Conservation (phyloP, 768 basidiomycete species). For the Pleurotus sapidus region DNA sequence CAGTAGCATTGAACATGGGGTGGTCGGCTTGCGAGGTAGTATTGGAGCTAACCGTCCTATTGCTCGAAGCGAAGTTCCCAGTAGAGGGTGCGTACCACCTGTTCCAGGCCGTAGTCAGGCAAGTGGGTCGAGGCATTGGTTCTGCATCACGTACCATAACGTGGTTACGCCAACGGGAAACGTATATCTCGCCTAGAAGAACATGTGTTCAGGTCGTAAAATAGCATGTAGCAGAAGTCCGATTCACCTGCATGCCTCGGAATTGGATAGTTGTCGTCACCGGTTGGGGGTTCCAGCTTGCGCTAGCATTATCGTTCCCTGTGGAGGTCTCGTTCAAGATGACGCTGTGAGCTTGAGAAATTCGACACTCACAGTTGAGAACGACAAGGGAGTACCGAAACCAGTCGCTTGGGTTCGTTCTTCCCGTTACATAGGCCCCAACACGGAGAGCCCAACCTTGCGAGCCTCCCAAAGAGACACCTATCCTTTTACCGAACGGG, state of each 20-base stretch:
- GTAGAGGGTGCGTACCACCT: conserved; percentile 4
- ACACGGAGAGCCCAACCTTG: conserved; percentile 59
- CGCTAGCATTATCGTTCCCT: conserved; percentile 51
- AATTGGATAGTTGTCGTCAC: conserved; percentile 62
- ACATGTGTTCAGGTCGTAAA: background rate
- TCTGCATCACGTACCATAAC: conserved; percentile 39
- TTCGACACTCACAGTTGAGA: conserved; percentile 50
- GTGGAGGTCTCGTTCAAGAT: background rate
- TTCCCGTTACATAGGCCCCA: conserved; percentile 60
- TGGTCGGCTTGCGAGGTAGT: background rate
- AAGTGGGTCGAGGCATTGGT: no score
- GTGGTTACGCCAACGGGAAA: conserved; percentile 77
- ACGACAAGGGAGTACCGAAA: conserved; percentile 70
- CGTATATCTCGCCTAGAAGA: conserved; percentile 58
- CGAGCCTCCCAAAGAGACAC: conserved; percentile 55
- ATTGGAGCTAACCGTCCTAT: background rate
- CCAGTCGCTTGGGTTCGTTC: conserved; percentile 54
- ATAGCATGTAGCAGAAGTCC: background rate
- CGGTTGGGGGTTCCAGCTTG: conserved; percentile 51
- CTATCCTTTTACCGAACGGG: conserved; percentile 67
- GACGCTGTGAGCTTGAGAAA: background rate
- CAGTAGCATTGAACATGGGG: background rate
- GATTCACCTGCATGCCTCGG: conserved; percentile 54
- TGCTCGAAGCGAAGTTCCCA: background rate
- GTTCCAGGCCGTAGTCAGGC: background rate